phyloP scores from a whole-genome alignment of 1,139 yeast species.

The Zygosaccharomyces pseudobailii region DNA sequence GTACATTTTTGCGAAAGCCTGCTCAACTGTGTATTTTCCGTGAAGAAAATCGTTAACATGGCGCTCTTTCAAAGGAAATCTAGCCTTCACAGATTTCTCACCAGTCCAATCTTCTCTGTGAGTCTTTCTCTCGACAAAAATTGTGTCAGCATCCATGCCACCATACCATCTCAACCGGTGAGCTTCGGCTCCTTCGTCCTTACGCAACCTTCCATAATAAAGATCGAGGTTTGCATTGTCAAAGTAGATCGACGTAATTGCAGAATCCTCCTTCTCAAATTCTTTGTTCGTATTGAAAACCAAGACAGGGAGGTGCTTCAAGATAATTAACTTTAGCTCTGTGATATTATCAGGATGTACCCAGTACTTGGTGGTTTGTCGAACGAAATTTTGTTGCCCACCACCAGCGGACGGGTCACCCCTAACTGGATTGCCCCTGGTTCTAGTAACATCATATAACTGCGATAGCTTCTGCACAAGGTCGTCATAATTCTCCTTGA shows the following conservation, averaged over 20 bases:
- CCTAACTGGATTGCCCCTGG: slow-evolving; percentile 88
- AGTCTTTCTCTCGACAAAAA: slow-evolving; percentile 94
- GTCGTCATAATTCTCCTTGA: slow-evolving; percentile 87
- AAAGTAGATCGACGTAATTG: slow-evolving; percentile 92
- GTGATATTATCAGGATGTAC: slow-evolving; percentile 98
- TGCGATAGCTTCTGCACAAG: slow-evolving; percentile 85
- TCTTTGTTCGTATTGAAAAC: slow-evolving; percentile 96
- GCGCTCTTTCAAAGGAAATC: slow-evolving; percentile 88
- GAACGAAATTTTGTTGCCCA: slow-evolving; percentile 91
- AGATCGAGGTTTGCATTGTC: slow-evolving; percentile 86
- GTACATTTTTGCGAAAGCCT: slow-evolving; percentile 87
- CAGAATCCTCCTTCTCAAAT: slow-evolving; percentile 89
- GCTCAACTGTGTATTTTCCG: slow-evolving; percentile 82
- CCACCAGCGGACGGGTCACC: slow-evolving; percentile 98
- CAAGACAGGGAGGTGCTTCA: slow-evolving; percentile 92
- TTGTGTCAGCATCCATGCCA: slow-evolving; percentile 88
- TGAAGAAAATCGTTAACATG: slow-evolving; percentile 76
- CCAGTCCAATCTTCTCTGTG: slow-evolving; percentile 99
- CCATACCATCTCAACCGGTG: slow-evolving; percentile 98
- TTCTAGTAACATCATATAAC: slow-evolving; percentile 86
- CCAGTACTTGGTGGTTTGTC: slow-evolving; percentile 99
- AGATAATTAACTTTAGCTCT: slow-evolving; percentile 85
- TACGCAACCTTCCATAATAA: slow-evolving; percentile 88
- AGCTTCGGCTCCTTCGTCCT: slow-evolving; percentile 99
- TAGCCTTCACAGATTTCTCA: slow-evolving; percentile 94